phyloP scores from a whole-genome alignment of 345 rosid species.

The Xanthoceras sorbifolium region DNA sequence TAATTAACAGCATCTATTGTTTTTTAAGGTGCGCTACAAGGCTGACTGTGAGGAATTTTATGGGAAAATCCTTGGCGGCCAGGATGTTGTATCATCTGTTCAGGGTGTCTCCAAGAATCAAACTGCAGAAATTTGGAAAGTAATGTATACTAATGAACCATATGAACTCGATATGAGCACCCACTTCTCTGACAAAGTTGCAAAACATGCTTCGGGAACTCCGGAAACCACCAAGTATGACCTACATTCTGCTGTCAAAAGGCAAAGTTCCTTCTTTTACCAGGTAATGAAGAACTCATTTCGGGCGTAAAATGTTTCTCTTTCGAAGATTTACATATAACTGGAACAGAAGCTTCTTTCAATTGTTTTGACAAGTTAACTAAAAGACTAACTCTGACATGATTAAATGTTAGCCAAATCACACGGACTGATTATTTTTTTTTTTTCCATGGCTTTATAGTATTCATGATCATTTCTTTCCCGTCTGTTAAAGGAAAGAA shows the following conservation, averaged over 20 bases:
- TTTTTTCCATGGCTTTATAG: not conserved
- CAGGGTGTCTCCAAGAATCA: slow-evolving; percentile 17
- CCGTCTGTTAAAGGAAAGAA: too few species aligned
- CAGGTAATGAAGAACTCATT: slow-evolving; percentile 20
- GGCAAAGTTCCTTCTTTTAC: slow-evolving; percentile 27
- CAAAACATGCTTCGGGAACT: not conserved
- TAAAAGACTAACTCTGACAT: not conserved
- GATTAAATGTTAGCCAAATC: not conserved
- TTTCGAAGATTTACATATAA: not conserved
- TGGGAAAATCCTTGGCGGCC: slow-evolving; percentile 30
- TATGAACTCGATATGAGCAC: slow-evolving; percentile 20
- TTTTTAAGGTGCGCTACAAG: slow-evolving; percentile 21
- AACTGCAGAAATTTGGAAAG: slow-evolving; percentile 34
- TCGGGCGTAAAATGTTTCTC: not conserved
- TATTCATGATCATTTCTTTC: not conserved
- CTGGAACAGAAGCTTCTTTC: not conserved
- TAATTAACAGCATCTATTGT: not conserved
- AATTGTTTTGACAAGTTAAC: too few species aligned
- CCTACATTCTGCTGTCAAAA: slow-evolving; percentile 29
- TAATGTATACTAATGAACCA: slow-evolving; percentile 20
- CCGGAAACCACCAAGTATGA: slow-evolving; percentile 18
- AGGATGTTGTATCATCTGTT: slow-evolving; percentile 34
- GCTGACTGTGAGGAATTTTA: slow-evolving; percentile 35
- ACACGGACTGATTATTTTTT: not conserved
- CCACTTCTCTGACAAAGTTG: not conserved